Evolutionary conservation across 371 early-diverging fungal species (phyloP).

Genomic region (Mucor irregularis): DNA sequence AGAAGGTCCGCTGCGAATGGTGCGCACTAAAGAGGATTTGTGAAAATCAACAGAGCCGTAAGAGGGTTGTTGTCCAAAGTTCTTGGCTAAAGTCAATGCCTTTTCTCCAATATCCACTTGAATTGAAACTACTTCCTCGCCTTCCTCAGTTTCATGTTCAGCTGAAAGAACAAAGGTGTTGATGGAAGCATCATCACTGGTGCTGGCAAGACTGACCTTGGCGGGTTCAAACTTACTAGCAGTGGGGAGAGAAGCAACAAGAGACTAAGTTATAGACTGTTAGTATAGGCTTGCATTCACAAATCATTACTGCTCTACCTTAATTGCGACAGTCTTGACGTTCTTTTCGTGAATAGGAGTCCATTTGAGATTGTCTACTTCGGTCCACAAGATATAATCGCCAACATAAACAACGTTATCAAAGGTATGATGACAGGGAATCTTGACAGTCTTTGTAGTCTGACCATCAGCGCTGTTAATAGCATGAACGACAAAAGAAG

Average conservation of each 20-base stretch:
- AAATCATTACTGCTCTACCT: slow-evolving; percentile 7
- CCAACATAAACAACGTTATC: slow-evolving; percentile 24
- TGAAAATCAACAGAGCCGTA: slow-evolving; percentile 23
- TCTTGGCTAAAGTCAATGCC: slow-evolving; percentile 12
- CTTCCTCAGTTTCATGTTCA: slow-evolving; percentile 10
- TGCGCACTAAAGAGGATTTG: slow-evolving; percentile 10
- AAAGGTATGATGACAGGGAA: slow-evolving; percentile 11
- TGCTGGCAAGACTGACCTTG: slow-evolving; percentile 14
- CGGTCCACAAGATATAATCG: slow-evolving; percentile 37
- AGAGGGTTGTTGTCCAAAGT: slow-evolving; percentile 26
- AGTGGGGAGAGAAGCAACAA: slow-evolving; percentile 11
- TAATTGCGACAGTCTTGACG: slow-evolving; percentile 16
- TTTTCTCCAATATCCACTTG: slow-evolving; percentile 17
- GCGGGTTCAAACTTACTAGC: slow-evolving; percentile 11
- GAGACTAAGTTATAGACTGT: background rate
- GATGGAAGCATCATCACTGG: background rate
- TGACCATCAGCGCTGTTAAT: slow-evolving; percentile 26
- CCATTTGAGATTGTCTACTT: slow-evolving; percentile 36
- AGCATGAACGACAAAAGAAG: slow-evolving; percentile 11
- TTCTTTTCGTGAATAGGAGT: slow-evolving; percentile 29
- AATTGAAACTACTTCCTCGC: slow-evolving; percentile 15
- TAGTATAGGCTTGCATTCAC: background rate
- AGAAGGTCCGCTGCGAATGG: slow-evolving; percentile 1
- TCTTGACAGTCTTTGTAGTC: slow-evolving; percentile 6
- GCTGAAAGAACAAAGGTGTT: slow-evolving; percentile 9